These are phyloP conservation scores for Ulmus americana DNA, from an alignment of 331 rosid genomes.

Conservation along the genomic window DNA sequence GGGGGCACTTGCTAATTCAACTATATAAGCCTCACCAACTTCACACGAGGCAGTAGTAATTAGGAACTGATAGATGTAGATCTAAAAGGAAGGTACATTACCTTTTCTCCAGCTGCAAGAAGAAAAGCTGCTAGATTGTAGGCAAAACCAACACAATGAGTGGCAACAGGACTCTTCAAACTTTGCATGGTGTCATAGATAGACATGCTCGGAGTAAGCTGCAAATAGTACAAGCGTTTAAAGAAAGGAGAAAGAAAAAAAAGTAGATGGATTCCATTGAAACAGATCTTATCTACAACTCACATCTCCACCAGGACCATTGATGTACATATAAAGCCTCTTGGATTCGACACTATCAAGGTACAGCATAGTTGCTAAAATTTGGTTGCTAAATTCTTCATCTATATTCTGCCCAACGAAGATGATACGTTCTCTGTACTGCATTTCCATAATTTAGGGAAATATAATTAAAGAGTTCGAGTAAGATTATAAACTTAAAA, in stretches of 20 bases:
- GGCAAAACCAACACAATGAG: conserved; percentile 81
- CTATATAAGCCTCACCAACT: neutral
- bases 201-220: conserved; percentile 89
- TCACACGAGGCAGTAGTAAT: neutral
- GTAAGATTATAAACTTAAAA: neutral
- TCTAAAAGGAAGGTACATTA: conserved; percentile 18
- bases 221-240: conserved; percentile 36
- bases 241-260: conserved; percentile 20
- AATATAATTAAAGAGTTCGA: neutral
- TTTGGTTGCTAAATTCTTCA: conserved; percentile 88
- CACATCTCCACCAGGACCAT: conserved; percentile 98
- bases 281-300: conserved; percentile 28
- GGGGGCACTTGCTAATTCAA: neutral
- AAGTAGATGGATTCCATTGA: conserved; percentile 20
- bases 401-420: conserved; percentile 73
- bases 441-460: conserved; percentile 29
- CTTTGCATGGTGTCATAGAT: conserved; percentile 90
- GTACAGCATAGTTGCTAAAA: conserved; percentile 84
- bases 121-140: conserved; percentile 72
- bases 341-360: conserved; percentile 70
- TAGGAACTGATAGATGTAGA: neutral
- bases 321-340: conserved; percentile 68
- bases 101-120: conserved; percentile 94
- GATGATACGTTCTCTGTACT: conserved; percentile 90
- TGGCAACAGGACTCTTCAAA: conserved; percentile 71